Conservation (phyloP, 495 filamentous ascomycete genomes). For the Penicillium goetzii region DNA sequence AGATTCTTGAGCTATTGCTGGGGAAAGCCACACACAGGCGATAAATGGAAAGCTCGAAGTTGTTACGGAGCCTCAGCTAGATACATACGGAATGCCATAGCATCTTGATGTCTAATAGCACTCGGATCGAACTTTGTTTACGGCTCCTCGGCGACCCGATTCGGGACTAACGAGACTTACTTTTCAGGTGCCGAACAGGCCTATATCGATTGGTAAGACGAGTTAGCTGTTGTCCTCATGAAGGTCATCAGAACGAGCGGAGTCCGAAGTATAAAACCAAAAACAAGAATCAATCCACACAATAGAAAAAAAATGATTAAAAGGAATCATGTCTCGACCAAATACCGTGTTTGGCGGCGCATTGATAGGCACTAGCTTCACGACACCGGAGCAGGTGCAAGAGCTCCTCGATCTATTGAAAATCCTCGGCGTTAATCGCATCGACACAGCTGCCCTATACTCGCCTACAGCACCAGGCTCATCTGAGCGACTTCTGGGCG, state of each 20-base stretch:
- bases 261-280: neutral
- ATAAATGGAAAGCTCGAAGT: too few relatives aligned
- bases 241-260: neutral
- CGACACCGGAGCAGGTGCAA: neutral
- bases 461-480: neutral
- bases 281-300: neutral
- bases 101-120: too few relatives aligned
- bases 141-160: too few relatives aligned
- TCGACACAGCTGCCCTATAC: constrained; percentile 1
- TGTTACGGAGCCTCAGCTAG: too few relatives aligned
- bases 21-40: too few relatives aligned
- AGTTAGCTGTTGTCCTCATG: neutral
- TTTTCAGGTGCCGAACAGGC: neutral
- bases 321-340: neutral
- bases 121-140: too few relatives aligned
- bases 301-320: neutral
- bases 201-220: neutral
- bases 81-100: too few relatives aligned
- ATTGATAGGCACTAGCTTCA: neutral
- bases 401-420: neutral
- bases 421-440: neutral
- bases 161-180: neutral
- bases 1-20: too few relatives aligned
- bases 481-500: neutral
- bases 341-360: neutral